Conservation (phyloP, 73 alveolate species). For the Paramecium bursaria region DNA sequence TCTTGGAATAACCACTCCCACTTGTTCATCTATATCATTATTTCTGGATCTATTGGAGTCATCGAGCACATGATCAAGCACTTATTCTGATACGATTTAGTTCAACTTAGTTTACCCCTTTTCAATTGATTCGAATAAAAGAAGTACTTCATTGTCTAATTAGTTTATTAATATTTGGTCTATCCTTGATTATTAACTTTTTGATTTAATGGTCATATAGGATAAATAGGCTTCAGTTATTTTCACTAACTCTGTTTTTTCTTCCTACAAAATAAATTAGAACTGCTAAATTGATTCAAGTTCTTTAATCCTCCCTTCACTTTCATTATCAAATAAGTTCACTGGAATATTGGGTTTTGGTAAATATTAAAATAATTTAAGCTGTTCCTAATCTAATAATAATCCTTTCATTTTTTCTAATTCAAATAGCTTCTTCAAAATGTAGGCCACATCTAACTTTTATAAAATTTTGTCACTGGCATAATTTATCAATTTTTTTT, state of each 20-base stretch:
- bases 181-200: not conserved
- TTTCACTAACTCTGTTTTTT: not conserved
- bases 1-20: too few species aligned
- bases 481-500: not conserved
- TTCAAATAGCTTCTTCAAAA: conserved; percentile 13
- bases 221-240: not conserved
- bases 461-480: conserved; percentile 9
- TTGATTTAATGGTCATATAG: not conserved
- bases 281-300: not conserved
- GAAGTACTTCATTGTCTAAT: conserved; percentile 7
- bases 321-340: not conserved
- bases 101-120: too few species aligned
- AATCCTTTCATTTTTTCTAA: conserved; percentile 18
- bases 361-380: conserved; percentile 14
- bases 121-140: too few species aligned
- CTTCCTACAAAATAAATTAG: not conserved
- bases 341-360: conserved; percentile 45
- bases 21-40: too few species aligned
- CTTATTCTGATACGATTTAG: too few species aligned
- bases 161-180: not conserved
- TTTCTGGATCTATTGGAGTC: too few species aligned
- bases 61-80: too few species aligned
- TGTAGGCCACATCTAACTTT: conserved; percentile 29
- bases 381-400: conserved; percentile 15
- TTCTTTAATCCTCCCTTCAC: not conserved